Conservation (phyloP, 352 stramenopile species). For the Pythium pyrilobum region DNA sequence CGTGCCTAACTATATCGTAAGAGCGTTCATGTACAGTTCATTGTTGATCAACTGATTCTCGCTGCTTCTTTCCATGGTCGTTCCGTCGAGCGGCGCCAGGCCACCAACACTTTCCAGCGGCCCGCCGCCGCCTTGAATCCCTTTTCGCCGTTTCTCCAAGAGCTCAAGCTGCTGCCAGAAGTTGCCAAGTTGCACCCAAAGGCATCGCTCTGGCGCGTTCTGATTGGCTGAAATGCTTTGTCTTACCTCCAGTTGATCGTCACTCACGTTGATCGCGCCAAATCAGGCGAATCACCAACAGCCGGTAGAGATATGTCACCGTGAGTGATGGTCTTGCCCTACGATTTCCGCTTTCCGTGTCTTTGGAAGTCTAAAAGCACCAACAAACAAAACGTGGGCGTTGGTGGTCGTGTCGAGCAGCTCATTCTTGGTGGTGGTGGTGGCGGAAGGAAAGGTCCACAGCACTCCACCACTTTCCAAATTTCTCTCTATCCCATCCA, state of each 20-base stretch:
- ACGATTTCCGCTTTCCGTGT: background rate
- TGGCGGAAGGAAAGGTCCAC: no score
- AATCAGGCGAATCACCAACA: no score
- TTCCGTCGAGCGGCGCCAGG: background rate
- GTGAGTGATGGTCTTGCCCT: constrained; percentile 15
- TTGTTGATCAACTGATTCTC: background rate
- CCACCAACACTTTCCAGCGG: constrained; percentile 10
- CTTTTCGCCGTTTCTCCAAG: background rate
- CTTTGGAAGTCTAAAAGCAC: background rate
- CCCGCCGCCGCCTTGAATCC: no score
- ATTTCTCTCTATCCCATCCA: background rate
- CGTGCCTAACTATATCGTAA: no score
- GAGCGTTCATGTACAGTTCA: background rate
- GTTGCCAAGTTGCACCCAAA: constrained; percentile 6
- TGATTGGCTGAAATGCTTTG: constrained; percentile 14
- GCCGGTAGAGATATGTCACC: constrained; percentile 3
- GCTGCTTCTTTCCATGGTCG: background rate
- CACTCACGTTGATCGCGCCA: constrained; percentile 17
- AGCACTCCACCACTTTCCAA: background rate
- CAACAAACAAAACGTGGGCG: background rate
- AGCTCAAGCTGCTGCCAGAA: constrained; percentile 1
- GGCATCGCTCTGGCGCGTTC: background rate
- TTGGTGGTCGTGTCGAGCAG: no score
- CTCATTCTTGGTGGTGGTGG: no score
- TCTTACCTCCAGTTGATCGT: constrained; percentile 8